Conservation (phyloP, 768 basidiomycete species). For the Kwoniella newhampshirensis region DNA sequence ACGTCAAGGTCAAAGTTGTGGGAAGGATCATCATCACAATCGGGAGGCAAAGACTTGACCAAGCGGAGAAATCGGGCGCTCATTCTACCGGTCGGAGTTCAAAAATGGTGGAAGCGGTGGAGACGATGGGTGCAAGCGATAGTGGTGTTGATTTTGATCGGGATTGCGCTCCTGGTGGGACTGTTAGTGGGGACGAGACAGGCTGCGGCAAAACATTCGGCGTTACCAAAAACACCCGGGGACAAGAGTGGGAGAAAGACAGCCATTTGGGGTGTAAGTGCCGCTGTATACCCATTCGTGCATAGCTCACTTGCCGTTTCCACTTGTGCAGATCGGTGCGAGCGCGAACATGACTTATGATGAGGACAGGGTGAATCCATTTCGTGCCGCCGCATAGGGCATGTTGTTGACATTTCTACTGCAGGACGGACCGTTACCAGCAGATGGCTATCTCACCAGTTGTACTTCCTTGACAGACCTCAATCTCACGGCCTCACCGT, state of each 20-base stretch:
- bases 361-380: constrained; percentile 27
- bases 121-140: constrained; percentile 32
- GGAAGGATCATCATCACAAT: constrained; percentile 22
- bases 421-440: constrained; percentile 37
- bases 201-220: neutral
- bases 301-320: constrained; percentile 2
- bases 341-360: constrained; percentile 34
- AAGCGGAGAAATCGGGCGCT: constrained; percentile 3
- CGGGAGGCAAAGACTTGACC: neutral
- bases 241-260: constrained; percentile 27
- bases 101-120: constrained; percentile 30
- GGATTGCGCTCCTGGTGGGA: constrained; percentile 35
- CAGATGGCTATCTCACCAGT: constrained; percentile 34
- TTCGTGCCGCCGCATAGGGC: neutral
- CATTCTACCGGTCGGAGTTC: constrained; percentile 2
- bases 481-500: constrained; percentile 32
- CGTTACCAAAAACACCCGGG: constrained; percentile 2
- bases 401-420: constrained; percentile 1
- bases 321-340: constrained; percentile 9
- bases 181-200: constrained; percentile 33
- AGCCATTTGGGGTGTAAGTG: constrained; percentile 24
- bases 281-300: constrained; percentile 6
- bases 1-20: constrained; percentile 29
- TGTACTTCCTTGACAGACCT: constrained; percentile 41
- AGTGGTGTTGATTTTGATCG: constrained; percentile 24